Evolutionary conservation across 257 asterid genomes (phyloP).

Genomic region (Solanum microdontum): DNA sequence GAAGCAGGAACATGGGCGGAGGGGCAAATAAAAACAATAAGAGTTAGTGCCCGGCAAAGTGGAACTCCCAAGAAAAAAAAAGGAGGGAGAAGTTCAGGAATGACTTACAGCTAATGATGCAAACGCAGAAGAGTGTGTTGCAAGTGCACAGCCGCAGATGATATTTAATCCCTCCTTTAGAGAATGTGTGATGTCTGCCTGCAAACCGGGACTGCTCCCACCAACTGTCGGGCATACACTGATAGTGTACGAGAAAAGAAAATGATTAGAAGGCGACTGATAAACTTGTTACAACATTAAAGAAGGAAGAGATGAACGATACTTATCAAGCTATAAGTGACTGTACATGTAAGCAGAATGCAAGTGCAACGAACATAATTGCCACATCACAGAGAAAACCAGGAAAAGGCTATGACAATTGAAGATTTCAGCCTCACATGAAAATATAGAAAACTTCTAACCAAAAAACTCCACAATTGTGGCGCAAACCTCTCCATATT

Average conservation of each 20-base stretch:
- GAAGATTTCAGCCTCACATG: background rate
- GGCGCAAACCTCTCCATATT: background rate
- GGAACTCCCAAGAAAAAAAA: too few relatives aligned
- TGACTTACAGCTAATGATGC: slow-evolving; percentile 76
- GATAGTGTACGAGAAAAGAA: background rate
- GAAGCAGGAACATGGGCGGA: background rate
- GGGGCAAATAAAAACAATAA: background rate
- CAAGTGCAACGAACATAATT: background rate
- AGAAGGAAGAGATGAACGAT: background rate
- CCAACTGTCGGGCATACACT: slow-evolving; percentile 87
- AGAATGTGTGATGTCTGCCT: slow-evolving; percentile 74
- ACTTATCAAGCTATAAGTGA: background rate
- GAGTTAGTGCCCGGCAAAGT: background rate
- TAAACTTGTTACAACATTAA: background rate
- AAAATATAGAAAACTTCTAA: background rate
- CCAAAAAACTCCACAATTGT: background rate
- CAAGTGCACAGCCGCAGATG: slow-evolving; percentile 66
- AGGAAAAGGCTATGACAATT: background rate
- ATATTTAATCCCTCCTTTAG: slow-evolving; percentile 75
- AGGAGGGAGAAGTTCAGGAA: background rate
- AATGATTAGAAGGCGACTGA: background rate
- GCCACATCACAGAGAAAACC: background rate
- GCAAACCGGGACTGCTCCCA: slow-evolving; percentile 77
- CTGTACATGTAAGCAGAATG: background rate
- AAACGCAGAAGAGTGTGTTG: slow-evolving; percentile 63